A percentile compares a stretch with the other conserved stretches of the same genome.
These are phyloP conservation scores for Erodium maritimum DNA, from an alignment of 345 rosid genomes.

Conservation along the genomic window DNA sequence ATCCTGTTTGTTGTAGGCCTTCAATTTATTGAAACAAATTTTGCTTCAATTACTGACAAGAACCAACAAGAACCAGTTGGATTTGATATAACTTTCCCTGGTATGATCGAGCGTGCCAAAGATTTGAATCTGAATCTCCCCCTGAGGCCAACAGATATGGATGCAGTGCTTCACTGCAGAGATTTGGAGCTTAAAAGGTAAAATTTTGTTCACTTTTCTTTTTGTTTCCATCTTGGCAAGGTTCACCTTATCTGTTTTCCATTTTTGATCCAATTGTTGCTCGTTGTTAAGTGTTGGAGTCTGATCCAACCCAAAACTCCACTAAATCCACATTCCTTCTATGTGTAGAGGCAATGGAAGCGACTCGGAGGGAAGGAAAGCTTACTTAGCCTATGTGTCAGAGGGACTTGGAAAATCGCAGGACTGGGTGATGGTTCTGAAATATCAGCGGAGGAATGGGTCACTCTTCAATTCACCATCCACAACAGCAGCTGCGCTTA, in stretches of 20 bases:
- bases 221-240: too few relatives aligned
- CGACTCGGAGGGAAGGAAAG: conserved; percentile 36
- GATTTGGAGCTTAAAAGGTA: conserved; percentile 53
- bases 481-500: conserved; percentile 71
- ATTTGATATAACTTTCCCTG: conserved; percentile 68
- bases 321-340: background rate
- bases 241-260: background rate
- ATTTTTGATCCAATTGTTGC: background rate
- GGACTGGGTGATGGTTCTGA: conserved; percentile 56
- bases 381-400: conserved; percentile 52
- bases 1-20: too few relatives aligned
- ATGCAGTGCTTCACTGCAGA: conserved; percentile 37
- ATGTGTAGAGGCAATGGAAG: conserved; percentile 15
- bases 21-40: too few relatives aligned
- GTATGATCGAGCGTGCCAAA: conserved; percentile 66
- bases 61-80: conserved; percentile 49
- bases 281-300: background rate
- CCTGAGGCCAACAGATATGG: conserved; percentile 29
- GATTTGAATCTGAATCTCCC: conserved; percentile 52
- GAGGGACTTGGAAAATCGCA: conserved; percentile 52
- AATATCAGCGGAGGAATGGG: conserved; percentile 60
- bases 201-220: background rate
- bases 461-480: conserved; percentile 86
- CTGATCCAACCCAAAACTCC: background rate
- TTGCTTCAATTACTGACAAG: too few relatives aligned